phyloP scores from a whole-genome alignment of 768 basidiomycete genomes.

The Mrakia blollopis region DNA sequence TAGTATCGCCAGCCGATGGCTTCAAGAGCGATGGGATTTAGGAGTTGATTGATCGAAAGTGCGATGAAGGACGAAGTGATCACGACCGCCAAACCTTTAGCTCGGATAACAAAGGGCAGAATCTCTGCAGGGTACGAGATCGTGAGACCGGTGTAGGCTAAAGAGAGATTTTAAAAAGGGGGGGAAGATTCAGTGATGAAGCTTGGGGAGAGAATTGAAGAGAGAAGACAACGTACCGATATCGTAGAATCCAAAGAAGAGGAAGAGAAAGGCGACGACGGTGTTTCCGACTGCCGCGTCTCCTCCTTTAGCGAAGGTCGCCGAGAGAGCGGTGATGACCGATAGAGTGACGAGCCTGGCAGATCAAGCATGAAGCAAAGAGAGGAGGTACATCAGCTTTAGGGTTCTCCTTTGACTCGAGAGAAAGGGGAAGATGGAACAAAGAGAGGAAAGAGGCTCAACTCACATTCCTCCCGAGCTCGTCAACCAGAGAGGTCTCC shows the following conservation, averaged over 20 bases:
- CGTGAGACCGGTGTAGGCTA: not conserved
- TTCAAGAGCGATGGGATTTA: not conserved
- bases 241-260: not conserved
- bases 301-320: not conserved
- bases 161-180: too few species aligned
- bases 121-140: not conserved
- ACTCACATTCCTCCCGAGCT: too few species aligned
- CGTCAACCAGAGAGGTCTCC: not conserved
- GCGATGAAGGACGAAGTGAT: not conserved
- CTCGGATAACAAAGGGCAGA: not conserved
- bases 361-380: not conserved
- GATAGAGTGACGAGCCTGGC: not conserved
- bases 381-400: too few species aligned
- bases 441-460: not conserved
- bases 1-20: not conserved
- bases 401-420: not conserved
- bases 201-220: too few species aligned
- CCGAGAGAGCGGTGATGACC: not conserved
- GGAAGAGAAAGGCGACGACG: not conserved
- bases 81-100: not conserved
- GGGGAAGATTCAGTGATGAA: too few species aligned
- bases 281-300: not conserved
- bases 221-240: not conserved
- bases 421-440: too few species aligned
- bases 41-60: not conserved